Conservation (phyloP, 768 basidiomycete species). For the Pisolithus tinctorius region DNA sequence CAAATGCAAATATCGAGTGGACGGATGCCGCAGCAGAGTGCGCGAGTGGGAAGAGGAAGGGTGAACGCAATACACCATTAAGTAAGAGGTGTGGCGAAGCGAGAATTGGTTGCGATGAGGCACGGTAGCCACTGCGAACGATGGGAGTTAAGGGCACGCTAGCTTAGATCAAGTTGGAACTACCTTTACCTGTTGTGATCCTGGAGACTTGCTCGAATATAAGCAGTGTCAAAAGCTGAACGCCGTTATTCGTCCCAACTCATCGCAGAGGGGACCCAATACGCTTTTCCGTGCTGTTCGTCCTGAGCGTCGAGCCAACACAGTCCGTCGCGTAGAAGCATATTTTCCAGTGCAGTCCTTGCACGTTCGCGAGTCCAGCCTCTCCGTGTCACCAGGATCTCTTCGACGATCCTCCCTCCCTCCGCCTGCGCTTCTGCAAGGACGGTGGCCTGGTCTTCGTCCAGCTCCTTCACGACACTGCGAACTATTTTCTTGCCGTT, state of each 20-base stretch:
- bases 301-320: constrained; percentile 96
- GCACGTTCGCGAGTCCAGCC: constrained; percentile 81
- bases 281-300: constrained; percentile 53
- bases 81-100: no score
- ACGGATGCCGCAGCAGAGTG: no score
- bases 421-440: constrained; percentile 65
- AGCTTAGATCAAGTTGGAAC: no score
- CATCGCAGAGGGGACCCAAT: constrained; percentile 88
- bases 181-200: no score
- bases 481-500: constrained; percentile 71
- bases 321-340: constrained; percentile 83
- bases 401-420: constrained; percentile 66
- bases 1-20: no score
- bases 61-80: no score
- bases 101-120: no score
- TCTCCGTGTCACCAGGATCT: constrained; percentile 47
- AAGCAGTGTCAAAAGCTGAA: neutral
- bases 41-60: no score
- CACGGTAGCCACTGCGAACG: no score
- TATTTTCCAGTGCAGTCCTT: constrained; percentile 75
- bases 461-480: constrained; percentile 84
- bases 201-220: no score
- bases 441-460: constrained; percentile 81
- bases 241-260: constrained; percentile 60
- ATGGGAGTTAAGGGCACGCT: no score